Evolutionary conservation across 1,284 basidiomycete genomes (phyloP).

Genomic region (Trichosporon faecale): DNA sequence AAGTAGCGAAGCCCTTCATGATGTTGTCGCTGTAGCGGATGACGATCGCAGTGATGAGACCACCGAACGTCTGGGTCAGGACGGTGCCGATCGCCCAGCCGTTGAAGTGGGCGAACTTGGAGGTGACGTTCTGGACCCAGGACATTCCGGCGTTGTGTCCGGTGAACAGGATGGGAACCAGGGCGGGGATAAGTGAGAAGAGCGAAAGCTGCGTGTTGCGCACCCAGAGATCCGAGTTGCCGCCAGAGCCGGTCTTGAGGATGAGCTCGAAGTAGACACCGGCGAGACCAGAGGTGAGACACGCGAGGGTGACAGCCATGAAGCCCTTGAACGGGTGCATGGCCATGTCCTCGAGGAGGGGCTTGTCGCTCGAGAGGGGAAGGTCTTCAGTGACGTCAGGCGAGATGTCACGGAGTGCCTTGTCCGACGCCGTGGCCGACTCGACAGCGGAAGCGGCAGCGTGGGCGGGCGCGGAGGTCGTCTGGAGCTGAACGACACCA

Average conservation of each 20-base stretch:
- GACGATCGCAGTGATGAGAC: slow-evolving; percentile 75
- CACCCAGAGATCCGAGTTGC: slow-evolving; percentile 74
- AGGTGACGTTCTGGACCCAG: slow-evolving; percentile 34
- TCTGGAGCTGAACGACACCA: slow-evolving; percentile 86
- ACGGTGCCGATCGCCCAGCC: slow-evolving; percentile 90
- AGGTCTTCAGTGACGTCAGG: slow-evolving; percentile 5
- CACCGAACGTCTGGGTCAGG: slow-evolving; percentile 80
- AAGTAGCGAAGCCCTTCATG: slow-evolving; percentile 86
- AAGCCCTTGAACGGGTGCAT: slow-evolving; percentile 81
- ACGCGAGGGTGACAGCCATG: slow-evolving; percentile 78
- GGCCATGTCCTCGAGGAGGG: slow-evolving; percentile 21
- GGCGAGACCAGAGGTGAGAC: slow-evolving; percentile 94
- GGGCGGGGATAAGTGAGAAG: slow-evolving; percentile 86
- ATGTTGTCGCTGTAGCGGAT: slow-evolving; percentile 57
- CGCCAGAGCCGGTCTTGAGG: slow-evolving; percentile 66
- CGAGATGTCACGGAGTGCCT: slow-evolving; percentile 2
- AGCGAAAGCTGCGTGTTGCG: slow-evolving; percentile 94
- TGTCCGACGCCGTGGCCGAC: not conserved
- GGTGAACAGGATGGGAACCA: slow-evolving; percentile 73
- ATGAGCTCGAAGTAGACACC: slow-evolving; percentile 99
- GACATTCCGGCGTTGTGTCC: slow-evolving; percentile 39
- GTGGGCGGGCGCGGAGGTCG: slow-evolving; percentile 28
- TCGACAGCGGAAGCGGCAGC: slow-evolving; percentile 10
- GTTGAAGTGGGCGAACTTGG: slow-evolving; percentile 61
- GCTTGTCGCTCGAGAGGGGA: not conserved